phyloP scores from a whole-genome alignment of 129 eudicot species.

The Artemisia tridentata region DNA sequence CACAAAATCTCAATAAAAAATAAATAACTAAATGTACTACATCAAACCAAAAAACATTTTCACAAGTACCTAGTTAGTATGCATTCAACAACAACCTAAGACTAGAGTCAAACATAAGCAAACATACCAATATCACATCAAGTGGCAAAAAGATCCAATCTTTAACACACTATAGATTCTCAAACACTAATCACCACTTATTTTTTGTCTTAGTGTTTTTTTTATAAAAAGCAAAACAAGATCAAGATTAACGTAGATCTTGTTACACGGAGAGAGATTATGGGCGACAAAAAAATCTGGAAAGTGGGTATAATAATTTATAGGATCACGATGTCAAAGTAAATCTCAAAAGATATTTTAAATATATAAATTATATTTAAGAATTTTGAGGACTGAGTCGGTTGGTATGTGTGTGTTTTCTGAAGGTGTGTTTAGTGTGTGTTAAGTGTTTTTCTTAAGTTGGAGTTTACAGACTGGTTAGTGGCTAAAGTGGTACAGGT shows the following conservation, averaged over 20 bases:
- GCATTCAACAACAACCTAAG: constrained; percentile 4
- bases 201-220: too few relatives aligned
- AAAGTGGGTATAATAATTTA: constrained; percentile 12
- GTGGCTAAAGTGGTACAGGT: constrained; percentile 7
- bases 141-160: constrained; percentile 17
- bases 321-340: constrained; percentile 20
- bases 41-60: constrained; percentile 1
- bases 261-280: constrained; percentile 6
- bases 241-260: constrained; percentile 26
- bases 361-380: background rate
- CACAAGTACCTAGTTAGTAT: constrained; percentile 13
- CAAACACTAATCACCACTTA: too few relatives aligned
- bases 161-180: constrained; percentile 2
- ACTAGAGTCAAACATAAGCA: background rate
- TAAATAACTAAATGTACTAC: too few relatives aligned
- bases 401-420: background rate
- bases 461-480: constrained; percentile 1
- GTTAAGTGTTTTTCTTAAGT: too few relatives aligned
- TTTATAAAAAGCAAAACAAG: background rate
- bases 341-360: constrained; percentile 9
- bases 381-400: constrained; percentile 22
- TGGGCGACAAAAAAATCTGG: constrained; percentile 31
- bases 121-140: constrained; percentile 46
- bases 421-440: too few relatives aligned
- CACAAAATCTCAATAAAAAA: background rate